These are phyloP conservation scores for Cruciata laevipes DNA, from an alignment of 257 asterid species.

Conservation along the genomic window DNA sequence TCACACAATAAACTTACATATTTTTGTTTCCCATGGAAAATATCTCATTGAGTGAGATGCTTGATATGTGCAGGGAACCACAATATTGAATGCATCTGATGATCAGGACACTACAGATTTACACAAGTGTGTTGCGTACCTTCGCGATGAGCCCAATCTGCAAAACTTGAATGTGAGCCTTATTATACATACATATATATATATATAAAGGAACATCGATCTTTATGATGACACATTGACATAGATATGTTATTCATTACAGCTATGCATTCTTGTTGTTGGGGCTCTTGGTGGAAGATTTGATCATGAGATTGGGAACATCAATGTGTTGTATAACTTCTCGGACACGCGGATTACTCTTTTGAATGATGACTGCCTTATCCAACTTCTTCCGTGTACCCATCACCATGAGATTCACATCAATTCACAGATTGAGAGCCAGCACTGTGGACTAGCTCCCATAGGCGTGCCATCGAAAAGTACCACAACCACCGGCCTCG, in stretches of 20 bases:
- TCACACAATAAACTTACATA: background rate
- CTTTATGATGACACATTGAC: too few species aligned
- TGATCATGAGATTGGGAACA: conserved; percentile 89
- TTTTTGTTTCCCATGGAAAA: background rate
- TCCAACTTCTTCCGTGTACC: conserved; percentile 71
- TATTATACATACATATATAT: too few species aligned
- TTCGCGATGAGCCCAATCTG: conserved; percentile 39
- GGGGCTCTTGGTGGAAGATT: conserved; percentile 99
- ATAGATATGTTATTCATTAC: too few species aligned
- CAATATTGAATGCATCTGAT: conserved; percentile 57
- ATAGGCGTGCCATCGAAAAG: conserved; percentile 51
- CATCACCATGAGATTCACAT: conserved; percentile 65
- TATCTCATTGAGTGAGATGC: conserved; percentile 14
- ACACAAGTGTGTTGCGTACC: conserved; percentile 67
- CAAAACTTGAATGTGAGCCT: conserved; percentile 58
- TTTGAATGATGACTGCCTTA: conserved; percentile 79
- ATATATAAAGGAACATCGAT: too few species aligned
- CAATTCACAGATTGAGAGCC: conserved; percentile 54
- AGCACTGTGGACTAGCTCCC: conserved; percentile 90
- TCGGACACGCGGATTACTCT: conserved; percentile 53
- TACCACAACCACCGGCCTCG: conserved; percentile 72
- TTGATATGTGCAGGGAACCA: conserved; percentile 62
- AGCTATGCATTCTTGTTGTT: conserved; percentile 71
- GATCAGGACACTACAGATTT: conserved; percentile 94
- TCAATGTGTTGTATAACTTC: conserved; percentile 65